Evolutionary conservation across 2,329 filamentous ascomycete genomes (phyloP).

Genomic region (Teratosphaeriaceae sp.): DNA sequence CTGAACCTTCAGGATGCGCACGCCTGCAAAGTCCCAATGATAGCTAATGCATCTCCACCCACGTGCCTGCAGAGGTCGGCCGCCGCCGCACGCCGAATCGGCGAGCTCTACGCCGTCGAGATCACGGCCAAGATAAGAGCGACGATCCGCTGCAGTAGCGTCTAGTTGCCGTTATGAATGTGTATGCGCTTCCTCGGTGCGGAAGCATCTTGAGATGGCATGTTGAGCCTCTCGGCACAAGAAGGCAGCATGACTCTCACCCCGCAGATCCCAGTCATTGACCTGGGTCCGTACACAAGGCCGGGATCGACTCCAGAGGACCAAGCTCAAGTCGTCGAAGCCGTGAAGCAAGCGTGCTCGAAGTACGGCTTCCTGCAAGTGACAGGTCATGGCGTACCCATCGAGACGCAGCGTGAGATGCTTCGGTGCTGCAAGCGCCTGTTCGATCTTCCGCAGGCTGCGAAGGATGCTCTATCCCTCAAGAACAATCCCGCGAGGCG

Average conservation of each 20-base stretch:
- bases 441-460: slow-evolving; percentile 14
- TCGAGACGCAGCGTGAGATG: slow-evolving; percentile 13
- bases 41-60: no score
- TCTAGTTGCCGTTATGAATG: background rate
- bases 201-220: no score
- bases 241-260: background rate
- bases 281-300: slow-evolving; percentile 34
- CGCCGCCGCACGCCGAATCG: background rate
- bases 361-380: slow-evolving; percentile 40
- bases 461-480: slow-evolving; percentile 15
- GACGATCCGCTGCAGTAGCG: no score
- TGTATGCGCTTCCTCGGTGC: background rate
- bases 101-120: background rate
- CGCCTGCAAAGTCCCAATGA: no score
- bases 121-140: background rate
- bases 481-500: slow-evolving; percentile 18
- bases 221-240: background rate
- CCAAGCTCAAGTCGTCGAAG: slow-evolving; percentile 34
- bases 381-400: slow-evolving; percentile 35
- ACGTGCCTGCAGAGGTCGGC: no score
- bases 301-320: slow-evolving; percentile 14
- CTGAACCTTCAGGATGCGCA: no score
- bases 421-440: slow-evolving; percentile 14
- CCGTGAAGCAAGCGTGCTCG: slow-evolving; percentile 34
- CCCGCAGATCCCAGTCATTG: slow-evolving; percentile 31